Percentiles rank a stretch among this genome's conserved stretches.
Conservation (phyloP, 257 asterid genomes). For the Cordia subcordata region DNA sequence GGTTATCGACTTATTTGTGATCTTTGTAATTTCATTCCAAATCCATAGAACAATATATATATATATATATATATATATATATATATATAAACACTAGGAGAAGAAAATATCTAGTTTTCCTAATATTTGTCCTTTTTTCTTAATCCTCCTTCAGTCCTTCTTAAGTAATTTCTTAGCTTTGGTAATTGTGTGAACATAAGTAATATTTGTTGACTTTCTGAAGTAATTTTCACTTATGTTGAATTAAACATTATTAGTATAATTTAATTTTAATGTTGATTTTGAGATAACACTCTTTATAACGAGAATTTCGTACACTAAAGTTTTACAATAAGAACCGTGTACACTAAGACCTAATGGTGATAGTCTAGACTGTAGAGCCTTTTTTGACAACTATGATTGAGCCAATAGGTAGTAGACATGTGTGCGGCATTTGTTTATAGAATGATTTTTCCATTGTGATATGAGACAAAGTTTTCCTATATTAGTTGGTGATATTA, state of each 20-base stretch:
- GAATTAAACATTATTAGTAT: neutral
- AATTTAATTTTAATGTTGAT: neutral
- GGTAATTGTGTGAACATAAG: neutral
- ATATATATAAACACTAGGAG: neutral
- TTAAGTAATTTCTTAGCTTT: neutral
- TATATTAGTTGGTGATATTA: neutral
- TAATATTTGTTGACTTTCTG: no score
- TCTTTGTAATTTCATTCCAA: constrained; percentile 13
- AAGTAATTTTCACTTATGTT: neutral
- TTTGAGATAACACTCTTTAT: neutral
- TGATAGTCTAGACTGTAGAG: neutral
- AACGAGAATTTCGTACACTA: neutral
- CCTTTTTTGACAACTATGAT: neutral
- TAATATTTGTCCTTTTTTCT: neutral
- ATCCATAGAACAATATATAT: neutral
- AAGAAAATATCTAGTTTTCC: neutral
- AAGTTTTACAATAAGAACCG: neutral
- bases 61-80: constrained; percentile 2
- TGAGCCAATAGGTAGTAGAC: neutral
- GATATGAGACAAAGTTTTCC: neutral
- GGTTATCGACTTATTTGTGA: no score
- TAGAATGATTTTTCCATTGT: neutral
- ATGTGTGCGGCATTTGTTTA: neutral
- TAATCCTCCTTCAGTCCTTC: neutral
- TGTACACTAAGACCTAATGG: neutral